Percentiles rank a stretch among this genome's conserved stretches.
Conservation (phyloP, 1,284 basidiomycete genomes). For the Ceratobasidium sp. region DNA sequence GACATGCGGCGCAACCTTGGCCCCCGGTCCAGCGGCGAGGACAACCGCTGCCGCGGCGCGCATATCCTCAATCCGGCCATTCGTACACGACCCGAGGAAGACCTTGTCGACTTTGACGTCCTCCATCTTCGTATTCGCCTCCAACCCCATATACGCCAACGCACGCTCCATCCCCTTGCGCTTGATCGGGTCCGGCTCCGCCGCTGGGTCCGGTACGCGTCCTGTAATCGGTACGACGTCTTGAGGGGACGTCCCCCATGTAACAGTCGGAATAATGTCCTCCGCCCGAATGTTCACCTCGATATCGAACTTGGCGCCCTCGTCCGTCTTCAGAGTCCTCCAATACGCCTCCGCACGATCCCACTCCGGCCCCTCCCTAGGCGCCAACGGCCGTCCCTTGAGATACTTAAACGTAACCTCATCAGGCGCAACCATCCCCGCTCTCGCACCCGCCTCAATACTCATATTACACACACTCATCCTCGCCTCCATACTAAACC, state of each 20-base stretch:
- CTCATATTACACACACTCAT: constrained; percentile 99
- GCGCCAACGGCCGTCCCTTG: constrained; percentile 84
- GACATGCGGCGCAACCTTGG: constrained; percentile 84
- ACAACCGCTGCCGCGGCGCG: constrained; percentile 90
- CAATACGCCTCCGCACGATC: constrained; percentile 91
- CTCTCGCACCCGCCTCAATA: constrained; percentile 95
- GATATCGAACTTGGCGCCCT: constrained; percentile 90
- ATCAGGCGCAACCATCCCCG: constrained; percentile 96
- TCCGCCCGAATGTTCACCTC: constrained; percentile 88
- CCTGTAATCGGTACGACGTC: constrained; percentile 93
- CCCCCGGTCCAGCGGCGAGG: constrained; percentile 74
- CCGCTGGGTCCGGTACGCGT: constrained; percentile 83
- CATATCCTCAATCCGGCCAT: constrained; percentile 95
- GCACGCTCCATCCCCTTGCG: constrained; percentile 84
- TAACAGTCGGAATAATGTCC: constrained; percentile 94
- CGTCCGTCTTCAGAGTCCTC: constrained; percentile 87
- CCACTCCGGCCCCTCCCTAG: constrained; percentile 90
- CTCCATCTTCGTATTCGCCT: constrained; percentile 86
- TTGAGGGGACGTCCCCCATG: constrained; percentile 97
- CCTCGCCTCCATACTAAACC: constrained; percentile 93
- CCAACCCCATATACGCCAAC: constrained; percentile 92
- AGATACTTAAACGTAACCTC: constrained; percentile 92
- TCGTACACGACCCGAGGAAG: constrained; percentile 98
- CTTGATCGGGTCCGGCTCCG: constrained; percentile 75
- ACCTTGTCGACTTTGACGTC: constrained; percentile 91